phyloP scores from a whole-genome alignment of 2,329 filamentous ascomycete species.

The Tolypocladium ophioglossoides region DNA sequence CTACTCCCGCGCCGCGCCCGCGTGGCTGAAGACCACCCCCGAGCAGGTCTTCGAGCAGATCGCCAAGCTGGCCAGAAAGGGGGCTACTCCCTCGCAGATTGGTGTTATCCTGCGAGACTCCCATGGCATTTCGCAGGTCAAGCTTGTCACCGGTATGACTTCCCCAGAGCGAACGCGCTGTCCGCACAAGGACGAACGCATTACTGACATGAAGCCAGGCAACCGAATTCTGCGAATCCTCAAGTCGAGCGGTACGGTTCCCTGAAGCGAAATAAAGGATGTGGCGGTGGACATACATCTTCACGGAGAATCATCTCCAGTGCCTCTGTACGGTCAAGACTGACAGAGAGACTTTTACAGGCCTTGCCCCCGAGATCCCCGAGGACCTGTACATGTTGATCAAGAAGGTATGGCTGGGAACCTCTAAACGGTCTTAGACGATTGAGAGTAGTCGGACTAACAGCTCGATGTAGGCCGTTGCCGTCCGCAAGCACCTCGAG shows the following conservation, averaged over 20 bases:
- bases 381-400: slow-evolving; percentile 99
- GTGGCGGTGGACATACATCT: slow-evolving; percentile 14
- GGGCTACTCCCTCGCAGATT: slow-evolving; percentile 96
- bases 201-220: slow-evolving; percentile 48
- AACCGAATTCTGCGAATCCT: slow-evolving; percentile 99
- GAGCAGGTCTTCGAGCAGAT: slow-evolving; percentile 99
- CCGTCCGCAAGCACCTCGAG: slow-evolving; percentile 99
- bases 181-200: neutral
- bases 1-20: slow-evolving; percentile 85
- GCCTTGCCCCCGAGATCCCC: slow-evolving; percentile 95
- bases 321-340: slow-evolving; percentile 88
- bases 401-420: slow-evolving; percentile 70
- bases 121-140: slow-evolving; percentile 97
- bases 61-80: slow-evolving; percentile 98
- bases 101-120: slow-evolving; percentile 97
- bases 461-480: slow-evolving; percentile 59
- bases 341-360: slow-evolving; percentile 89
- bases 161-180: neutral
- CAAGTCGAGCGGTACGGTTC: slow-evolving; percentile 85
- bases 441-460: neutral
- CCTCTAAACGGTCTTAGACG: neutral
- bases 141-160: slow-evolving; percentile 83
- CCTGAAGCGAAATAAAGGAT: slow-evolving; percentile 17
- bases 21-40: slow-evolving; percentile 98
- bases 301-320: slow-evolving; percentile 18